phyloP scores from a whole-genome alignment of 208 protist species.

The Herpetomonas muscarum region DNA sequence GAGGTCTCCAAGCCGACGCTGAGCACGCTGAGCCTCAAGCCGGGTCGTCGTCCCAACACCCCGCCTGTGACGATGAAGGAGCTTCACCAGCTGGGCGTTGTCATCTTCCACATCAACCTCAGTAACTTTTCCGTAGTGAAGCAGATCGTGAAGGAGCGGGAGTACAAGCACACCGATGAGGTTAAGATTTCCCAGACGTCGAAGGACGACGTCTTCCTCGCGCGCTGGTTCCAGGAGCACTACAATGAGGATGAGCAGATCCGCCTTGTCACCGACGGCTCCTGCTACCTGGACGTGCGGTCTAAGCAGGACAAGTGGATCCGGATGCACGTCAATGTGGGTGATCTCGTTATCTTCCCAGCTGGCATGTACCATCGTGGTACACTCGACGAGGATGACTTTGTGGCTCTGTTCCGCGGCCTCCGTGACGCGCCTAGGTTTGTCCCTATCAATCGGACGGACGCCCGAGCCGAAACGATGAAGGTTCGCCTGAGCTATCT shows the following conservation, averaged over 20 bases:
- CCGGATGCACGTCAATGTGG: conserved; percentile 63
- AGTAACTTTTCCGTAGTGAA: conserved; percentile 85
- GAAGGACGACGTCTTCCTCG: conserved; percentile 84
- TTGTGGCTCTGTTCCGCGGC: conserved; percentile 74
- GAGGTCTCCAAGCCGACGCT: conserved; percentile 62
- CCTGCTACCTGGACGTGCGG: conserved; percentile 90
- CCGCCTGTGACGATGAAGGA: conserved; percentile 58
- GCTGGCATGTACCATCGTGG: conserved; percentile 82
- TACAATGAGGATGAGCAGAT: conserved; percentile 93
- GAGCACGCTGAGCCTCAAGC: conserved; percentile 67
- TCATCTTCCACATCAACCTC: conserved; percentile 74
- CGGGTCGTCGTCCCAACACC: conserved; percentile 43
- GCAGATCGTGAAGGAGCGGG: conserved; percentile 80
- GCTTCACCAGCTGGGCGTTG: conserved; percentile 74
- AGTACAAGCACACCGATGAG: conserved; percentile 91
- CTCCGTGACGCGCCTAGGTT: conserved; percentile 83
- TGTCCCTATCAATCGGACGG: conserved; percentile 69
- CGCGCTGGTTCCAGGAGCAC: conserved; percentile 92
- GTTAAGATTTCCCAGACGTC: conserved; percentile 79
- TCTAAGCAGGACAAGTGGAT: conserved; percentile 92
- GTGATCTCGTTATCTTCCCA: conserved; percentile 86
- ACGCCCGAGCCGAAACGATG: conserved; percentile 58
- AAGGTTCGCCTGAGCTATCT: conserved; percentile 81
- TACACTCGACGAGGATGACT: conserved; percentile 89
- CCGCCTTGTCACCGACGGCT: conserved; percentile 85